A percentile compares a stretch with the other conserved stretches of the same genome.
These are phyloP conservation scores for Pseudogymnoascus sp. DNA, from an alignment of 2,329 filamentous ascomycete species.

Conservation along the genomic window DNA sequence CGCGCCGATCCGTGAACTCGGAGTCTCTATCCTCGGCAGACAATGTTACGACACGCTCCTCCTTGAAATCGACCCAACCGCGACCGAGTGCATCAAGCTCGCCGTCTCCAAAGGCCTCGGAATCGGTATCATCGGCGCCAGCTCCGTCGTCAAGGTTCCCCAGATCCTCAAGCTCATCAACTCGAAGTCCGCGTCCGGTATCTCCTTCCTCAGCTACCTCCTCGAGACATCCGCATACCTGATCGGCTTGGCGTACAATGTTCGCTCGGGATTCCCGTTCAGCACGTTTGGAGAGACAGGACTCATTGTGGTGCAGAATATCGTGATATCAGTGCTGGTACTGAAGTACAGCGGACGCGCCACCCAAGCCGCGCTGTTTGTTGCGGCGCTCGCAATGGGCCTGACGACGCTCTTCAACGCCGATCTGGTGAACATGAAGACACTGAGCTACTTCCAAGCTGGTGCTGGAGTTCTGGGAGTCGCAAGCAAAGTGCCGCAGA, in stretches of 20 bases:
- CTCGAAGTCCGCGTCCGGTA: conserved; percentile 71
- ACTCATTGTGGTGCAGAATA: conserved; percentile 84
- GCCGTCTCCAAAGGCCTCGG: conserved; percentile 88
- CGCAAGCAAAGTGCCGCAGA: conserved; percentile 90
- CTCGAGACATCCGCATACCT: conserved; percentile 85
- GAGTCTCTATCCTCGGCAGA: conserved; percentile 70
- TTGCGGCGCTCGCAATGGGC: conserved; percentile 64
- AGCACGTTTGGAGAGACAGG: conserved; percentile 95
- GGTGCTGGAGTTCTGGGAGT: conserved; percentile 76
- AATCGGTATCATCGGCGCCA: conserved; percentile 85
- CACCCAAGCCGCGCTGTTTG: conserved; percentile 63
- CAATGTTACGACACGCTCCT: conserved; percentile 80
- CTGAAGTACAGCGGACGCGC: conserved; percentile 69
- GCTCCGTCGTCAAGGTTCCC: conserved; percentile 88
- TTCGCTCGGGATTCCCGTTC: conserved; percentile 86
- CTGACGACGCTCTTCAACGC: conserved; percentile 63
- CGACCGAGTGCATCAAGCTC: conserved; percentile 75
- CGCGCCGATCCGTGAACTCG: conserved; percentile 62
- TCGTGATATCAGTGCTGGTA: conserved; percentile 79
- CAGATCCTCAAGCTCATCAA: conserved; percentile 88
- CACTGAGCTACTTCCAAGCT: conserved; percentile 60
- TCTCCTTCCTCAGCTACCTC: conserved; percentile 84
- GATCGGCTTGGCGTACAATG: conserved; percentile 86
- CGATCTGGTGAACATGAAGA: conserved; percentile 49
- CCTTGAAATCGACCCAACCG: conserved; percentile 71